Base-by-base conservation (phyloP, 305 asterid genomes). In the Rubia peregrina region DNA sequence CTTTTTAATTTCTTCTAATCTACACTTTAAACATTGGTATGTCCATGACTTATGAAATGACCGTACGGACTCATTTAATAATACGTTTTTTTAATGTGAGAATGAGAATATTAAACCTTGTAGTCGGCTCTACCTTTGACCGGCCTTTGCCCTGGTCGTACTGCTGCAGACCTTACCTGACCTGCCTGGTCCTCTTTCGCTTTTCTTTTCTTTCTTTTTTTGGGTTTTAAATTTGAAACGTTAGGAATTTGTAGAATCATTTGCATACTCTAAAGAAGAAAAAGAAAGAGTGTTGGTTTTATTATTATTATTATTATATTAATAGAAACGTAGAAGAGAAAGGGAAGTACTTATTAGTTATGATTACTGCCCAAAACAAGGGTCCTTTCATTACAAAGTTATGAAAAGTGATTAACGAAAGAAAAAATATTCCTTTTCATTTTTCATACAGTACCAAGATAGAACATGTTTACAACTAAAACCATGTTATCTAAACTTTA, bases 81-180 rank as follows among this genome's bases (percentile, higher is more conserved):
- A n/a, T n/a, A n/a, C n/a, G n/a, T 11, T 4, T 43, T 43, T 6
- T 43, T 43, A 43, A 6, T 43, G 48, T 43, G 48, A 43, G 21
- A 55, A 56, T 56, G 14, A 44, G 36, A 59, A 49, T 64, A 69
- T 36, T 33, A 26, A 30, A 63, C 67, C 61, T 41, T 71, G 76
- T 7, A 69, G 66, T 69, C 66, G 73, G 65, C 65, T 61, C 44
- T 26, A 30, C 73, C 80, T 73, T 83, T 82, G 85, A 83, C 86
- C 56, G 70, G 62, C 43, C 64, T 51, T 51, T 51, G 57, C 57
- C 57, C 57, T 16, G 57, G 57, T 51, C 56, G 56, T 49, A 49
- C 19, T 17, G 12, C 19, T 17, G 12, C 19, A 49, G 82, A 78
- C 85, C 84, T 33, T 24, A 79, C 82, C 81, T 48, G 38, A 7